Conservation (phyloP, 345 rosid species). For the Gossypium arboreum region DNA sequence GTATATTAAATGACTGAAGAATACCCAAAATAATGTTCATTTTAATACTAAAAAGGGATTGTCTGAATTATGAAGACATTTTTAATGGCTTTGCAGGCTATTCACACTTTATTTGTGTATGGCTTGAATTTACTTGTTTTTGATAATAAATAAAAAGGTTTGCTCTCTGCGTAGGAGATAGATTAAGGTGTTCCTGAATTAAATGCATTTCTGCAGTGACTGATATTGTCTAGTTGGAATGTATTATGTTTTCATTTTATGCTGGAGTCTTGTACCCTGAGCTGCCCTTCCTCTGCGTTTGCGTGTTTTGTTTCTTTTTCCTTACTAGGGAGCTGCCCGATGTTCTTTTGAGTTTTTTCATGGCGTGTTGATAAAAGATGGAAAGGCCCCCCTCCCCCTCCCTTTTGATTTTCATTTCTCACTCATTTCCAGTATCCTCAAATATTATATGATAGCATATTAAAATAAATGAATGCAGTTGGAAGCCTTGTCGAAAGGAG, state of each 20-base stretch:
- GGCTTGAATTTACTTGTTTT: not conserved
- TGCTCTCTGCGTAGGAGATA: not conserved
- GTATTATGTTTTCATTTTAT: not conserved
- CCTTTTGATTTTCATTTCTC: not conserved
- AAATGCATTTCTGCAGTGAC: not conserved
- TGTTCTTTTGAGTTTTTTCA: not conserved
- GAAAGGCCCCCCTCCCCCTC: not conserved
- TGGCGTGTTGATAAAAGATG: not conserved
- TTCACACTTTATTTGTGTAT: not conserved
- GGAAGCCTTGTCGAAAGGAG: constrained; percentile 62
- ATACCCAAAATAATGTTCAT: not conserved
- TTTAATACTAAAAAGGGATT: not conserved
- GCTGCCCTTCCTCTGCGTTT: not conserved
- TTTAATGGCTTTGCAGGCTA: not conserved
- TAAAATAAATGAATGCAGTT: constrained; percentile 43
- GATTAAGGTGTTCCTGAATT: not conserved
- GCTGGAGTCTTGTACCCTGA: not conserved
- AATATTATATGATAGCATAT: constrained; percentile 9
- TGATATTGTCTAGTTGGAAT: not conserved
- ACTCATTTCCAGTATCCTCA: not conserved
- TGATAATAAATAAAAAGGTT: not conserved
- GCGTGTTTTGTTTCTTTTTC: not conserved
- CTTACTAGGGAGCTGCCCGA: not conserved
- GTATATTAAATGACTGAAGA: not conserved
- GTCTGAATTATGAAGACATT: not conserved